Evolutionary conservation across 108 stramenopile genomes (phyloP), one percentile per base, ranked within the genome.

Genomic region (Hondaea fermentalgiana): DNA sequence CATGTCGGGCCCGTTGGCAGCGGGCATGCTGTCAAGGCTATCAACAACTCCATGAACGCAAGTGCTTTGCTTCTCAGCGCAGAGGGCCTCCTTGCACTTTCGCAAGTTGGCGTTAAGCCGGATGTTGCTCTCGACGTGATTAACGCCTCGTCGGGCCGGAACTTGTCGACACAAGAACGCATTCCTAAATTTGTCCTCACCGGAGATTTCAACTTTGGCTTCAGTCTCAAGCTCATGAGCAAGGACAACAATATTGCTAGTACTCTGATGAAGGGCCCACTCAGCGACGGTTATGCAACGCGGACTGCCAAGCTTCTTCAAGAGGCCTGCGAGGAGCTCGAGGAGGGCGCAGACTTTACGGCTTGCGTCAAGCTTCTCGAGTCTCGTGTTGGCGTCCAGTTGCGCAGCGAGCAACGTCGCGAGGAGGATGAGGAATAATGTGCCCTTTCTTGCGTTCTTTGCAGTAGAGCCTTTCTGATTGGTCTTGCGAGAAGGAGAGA

Each of bases 41-140:
- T 88, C 43, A 88, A 87, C 51, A 88, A 90, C 87, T 28, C 42
- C 87, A 47, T 90, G 17, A 90, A 88, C 72, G n/a, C 44, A 5
- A n/a, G 47, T 17, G 29, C 53, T 17, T 57, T 90, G 16, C 43
- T 88, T 10, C 8, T 49, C 53, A 19, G 57, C 60, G 45, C 87
- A n/a, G 90, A 90, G 87, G 90, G 87, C 19, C 47, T 90, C 5
- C 35, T 90, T 60, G 59, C 87, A 42, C 72, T 90, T 5, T 21
- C 28, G 5, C 53, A 88, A 28, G 43, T 5, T 28, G 90, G 90
- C 53, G 88, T 90, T 4, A 29, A 88, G 42, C 90, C 90, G 21
- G 55, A 28, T 10, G 44, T 49, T 35, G 90, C 90, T 4, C 87
- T 90, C 49, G 87, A 28, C 0, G 60, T 28, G 49, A 87, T 90